Percentiles rank a stretch among this genome's conserved stretches.
These are phyloP conservation scores for Microcyclosporella mali DNA, from an alignment of 2,329 filamentous ascomycete species.

Conservation along the genomic window DNA sequence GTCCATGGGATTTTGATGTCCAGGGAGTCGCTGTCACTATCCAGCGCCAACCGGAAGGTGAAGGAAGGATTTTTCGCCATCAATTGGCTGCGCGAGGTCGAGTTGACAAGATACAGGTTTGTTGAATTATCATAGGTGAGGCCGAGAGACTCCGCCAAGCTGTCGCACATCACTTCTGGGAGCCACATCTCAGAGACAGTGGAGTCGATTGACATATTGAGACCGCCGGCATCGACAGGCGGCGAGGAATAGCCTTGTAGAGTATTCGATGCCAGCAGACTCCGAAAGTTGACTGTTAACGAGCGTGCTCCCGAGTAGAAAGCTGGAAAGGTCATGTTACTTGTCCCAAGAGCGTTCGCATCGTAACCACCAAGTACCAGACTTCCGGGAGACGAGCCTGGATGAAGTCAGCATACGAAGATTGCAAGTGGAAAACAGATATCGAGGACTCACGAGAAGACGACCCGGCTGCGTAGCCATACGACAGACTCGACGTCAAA, in stretches of 20 bases:
- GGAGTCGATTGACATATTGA: constrained; percentile 43
- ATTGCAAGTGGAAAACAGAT: neutral
- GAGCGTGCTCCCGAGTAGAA: constrained; percentile 50
- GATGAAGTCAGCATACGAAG: neutral
- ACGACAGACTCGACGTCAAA: constrained; percentile 64
- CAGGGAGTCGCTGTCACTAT: constrained; percentile 5
- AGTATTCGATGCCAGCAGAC: constrained; percentile 36
- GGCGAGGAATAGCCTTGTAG: constrained; percentile 24
- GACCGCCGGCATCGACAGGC: constrained; percentile 31
- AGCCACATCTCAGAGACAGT: constrained; percentile 46
- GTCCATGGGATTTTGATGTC: constrained; percentile 27
- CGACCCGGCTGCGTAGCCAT: constrained; percentile 59
- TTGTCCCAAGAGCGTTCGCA: constrained; percentile 53
- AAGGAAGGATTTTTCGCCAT: too few species aligned
- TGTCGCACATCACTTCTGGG: constrained; percentile 51
- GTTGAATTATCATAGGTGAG: constrained; percentile 59
- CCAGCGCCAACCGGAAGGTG: too few species aligned
- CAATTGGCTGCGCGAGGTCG: too few species aligned
- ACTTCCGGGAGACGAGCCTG: constrained; percentile 38
- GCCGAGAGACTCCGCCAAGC: constrained; percentile 59
- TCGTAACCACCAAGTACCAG: constrained; percentile 69
- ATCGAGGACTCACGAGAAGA: constrained; percentile 1
- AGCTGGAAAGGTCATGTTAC: constrained; percentile 53
- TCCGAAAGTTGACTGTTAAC: constrained; percentile 53
- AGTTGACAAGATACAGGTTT: constrained; percentile 58